Evolutionary conservation across 371 early-diverging fungal genomes (phyloP).

Genomic region (Actinomortierella ambigua): DNA sequence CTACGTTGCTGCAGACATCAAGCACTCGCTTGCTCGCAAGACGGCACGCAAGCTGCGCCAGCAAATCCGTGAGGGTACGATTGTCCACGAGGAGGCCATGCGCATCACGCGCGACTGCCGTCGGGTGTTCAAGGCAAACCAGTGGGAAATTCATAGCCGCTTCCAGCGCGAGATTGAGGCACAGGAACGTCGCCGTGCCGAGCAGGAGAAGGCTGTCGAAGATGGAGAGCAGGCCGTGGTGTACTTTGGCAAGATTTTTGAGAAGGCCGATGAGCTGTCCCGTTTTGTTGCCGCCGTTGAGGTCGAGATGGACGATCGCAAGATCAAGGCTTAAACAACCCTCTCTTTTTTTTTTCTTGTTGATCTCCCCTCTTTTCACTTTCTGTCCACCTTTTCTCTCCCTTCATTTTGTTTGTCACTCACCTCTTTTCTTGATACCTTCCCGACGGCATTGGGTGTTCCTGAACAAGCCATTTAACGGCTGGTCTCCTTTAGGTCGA

Average conservation of each 20-base stretch:
- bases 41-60: slow-evolving; percentile 75
- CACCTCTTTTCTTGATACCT: background rate
- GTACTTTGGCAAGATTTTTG: slow-evolving; percentile 67
- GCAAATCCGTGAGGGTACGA: slow-evolving; percentile 66
- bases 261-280: slow-evolving; percentile 56
- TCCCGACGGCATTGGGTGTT: background rate
- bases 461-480: background rate
- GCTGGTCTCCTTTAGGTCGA: background rate
- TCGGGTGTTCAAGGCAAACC: slow-evolving; percentile 77
- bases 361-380: too few relatives aligned
- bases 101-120: slow-evolving; percentile 77
- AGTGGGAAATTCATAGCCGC: slow-evolving; percentile 86
- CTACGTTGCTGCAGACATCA: slow-evolving; percentile 87
- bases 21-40: slow-evolving; percentile 80
- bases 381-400: background rate
- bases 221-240: slow-evolving; percentile 68
- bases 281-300: slow-evolving; percentile 52
- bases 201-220: slow-evolving; percentile 60
- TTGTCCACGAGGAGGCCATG: slow-evolving; percentile 72
- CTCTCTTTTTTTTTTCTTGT: background rate
- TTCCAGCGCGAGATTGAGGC: slow-evolving; percentile 81
- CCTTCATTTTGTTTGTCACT: background rate
- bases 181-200: slow-evolving; percentile 70
- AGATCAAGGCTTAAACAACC: slow-evolving; percentile 34
- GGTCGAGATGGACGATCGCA: slow-evolving; percentile 47